Conservation (phyloP, 768 basidiomycete genomes). For the Naematelia aurantialba region DNA sequence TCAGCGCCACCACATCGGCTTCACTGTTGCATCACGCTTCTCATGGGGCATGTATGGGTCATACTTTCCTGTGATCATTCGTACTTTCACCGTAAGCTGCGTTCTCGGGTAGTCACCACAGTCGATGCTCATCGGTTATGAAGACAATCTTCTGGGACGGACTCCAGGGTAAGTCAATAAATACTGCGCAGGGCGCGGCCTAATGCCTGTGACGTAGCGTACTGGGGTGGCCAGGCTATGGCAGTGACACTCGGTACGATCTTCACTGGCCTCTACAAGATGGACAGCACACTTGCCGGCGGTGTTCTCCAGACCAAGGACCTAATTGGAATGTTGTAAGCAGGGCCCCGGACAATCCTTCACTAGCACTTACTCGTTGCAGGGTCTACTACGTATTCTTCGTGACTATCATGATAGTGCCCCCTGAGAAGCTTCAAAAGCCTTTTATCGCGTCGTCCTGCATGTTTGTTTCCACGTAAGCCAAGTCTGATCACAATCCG, state of each 20-base stretch:
- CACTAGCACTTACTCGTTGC: slow-evolving; percentile 17
- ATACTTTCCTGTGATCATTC: slow-evolving; percentile 15
- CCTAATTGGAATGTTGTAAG: neutral
- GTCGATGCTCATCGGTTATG: no score
- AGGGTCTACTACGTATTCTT: slow-evolving; percentile 24
- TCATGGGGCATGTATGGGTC: slow-evolving; percentile 30
- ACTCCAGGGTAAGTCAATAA: neutral
- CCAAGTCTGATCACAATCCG: no score
- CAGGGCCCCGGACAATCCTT: slow-evolving; percentile 15
- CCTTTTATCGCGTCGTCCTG: slow-evolving; percentile 24
- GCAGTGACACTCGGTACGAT: neutral
- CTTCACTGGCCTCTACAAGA: neutral
- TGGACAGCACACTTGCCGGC: neutral
- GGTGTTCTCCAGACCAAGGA: neutral
- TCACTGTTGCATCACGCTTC: slow-evolving; percentile 21
- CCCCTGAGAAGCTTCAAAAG: slow-evolving; percentile 25
- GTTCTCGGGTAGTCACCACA: no score
- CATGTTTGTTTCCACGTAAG: no score
- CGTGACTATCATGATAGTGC: slow-evolving; percentile 19
- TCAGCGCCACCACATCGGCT: slow-evolving; percentile 29
- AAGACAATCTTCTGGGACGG: slow-evolving; percentile 2
- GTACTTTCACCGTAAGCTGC: slow-evolving; percentile 25
- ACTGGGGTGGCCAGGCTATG: slow-evolving; percentile 38
- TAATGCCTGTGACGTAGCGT: slow-evolving; percentile 8
- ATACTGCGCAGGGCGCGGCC: neutral